Evolutionary conservation across 2,329 filamentous ascomycete genomes (phyloP).

Genomic region (Colletotrichum somersetense): DNA sequence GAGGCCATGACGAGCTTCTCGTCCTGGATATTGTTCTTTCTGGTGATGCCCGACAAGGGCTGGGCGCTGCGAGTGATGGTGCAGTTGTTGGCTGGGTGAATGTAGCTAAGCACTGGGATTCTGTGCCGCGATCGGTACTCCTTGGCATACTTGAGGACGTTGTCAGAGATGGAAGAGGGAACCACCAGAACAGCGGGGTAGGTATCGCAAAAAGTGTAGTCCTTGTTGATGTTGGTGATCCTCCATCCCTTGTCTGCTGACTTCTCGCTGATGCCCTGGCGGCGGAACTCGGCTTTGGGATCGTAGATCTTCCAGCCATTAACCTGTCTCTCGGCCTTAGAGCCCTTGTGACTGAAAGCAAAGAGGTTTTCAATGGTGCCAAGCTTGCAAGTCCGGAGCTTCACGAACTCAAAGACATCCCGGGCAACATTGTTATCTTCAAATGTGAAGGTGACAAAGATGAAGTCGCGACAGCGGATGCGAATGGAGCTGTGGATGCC

Average conservation of each 20-base stretch:
- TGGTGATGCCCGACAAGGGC: constrained; percentile 85
- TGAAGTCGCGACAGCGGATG: constrained; percentile 92
- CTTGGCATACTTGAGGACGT: constrained; percentile 92
- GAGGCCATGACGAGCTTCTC: constrained; percentile 94
- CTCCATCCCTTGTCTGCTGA: constrained; percentile 86
- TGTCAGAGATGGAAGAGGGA: constrained; percentile 93
- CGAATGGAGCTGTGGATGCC: constrained; percentile 85
- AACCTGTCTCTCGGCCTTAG: constrained; percentile 77
- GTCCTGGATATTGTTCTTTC: constrained; percentile 94
- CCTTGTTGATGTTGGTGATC: constrained; percentile 88
- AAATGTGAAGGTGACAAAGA: constrained; percentile 93
- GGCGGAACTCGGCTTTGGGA: constrained; percentile 84
- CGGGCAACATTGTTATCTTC: constrained; percentile 78
- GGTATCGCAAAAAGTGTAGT: constrained; percentile 92
- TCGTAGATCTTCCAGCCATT: constrained; percentile 91
- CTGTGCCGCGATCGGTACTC: constrained; percentile 89
- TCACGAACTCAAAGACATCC: constrained; percentile 90
- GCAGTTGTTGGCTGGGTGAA: constrained; percentile 97
- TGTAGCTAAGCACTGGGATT: constrained; percentile 90
- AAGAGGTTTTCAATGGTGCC: constrained; percentile 90
- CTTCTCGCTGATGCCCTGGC: constrained; percentile 89
- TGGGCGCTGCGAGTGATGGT: constrained; percentile 96
- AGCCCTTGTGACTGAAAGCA: constrained; percentile 87
- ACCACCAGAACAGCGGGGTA: constrained; percentile 90
- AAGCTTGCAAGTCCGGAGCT: constrained; percentile 82